These are phyloP conservation scores for Trypanosoma avium DNA, from an alignment of 208 protist genomes.

Conservation along the genomic window DNA sequence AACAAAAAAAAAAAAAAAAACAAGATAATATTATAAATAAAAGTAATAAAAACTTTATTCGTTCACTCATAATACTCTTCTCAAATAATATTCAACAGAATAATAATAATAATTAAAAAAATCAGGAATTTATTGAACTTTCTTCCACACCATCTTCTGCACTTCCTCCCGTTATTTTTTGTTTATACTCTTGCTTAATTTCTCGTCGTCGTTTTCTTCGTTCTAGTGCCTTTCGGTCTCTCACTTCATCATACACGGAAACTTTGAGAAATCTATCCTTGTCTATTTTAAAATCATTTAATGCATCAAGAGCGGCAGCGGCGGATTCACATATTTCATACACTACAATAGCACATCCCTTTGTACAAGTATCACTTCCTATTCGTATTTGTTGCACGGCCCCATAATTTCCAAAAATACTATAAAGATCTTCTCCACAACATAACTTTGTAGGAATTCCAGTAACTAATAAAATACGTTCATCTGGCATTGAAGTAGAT, in stretches of 20 bases:
- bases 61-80: neutral
- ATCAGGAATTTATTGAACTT: neutral
- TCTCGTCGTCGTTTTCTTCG: slow-evolving; percentile 76
- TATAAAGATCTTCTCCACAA: slow-evolving; percentile 76
- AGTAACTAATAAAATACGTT: slow-evolving; percentile 80
- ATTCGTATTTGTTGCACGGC: slow-evolving; percentile 81
- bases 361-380: slow-evolving; percentile 61
- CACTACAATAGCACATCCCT: slow-evolving; percentile 82
- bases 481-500: slow-evolving; percentile 58
- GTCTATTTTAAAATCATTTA: slow-evolving; percentile 71
- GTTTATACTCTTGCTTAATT: slow-evolving; percentile 76
- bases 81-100: neutral
- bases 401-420: slow-evolving; percentile 83
- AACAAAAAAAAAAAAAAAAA: neutral
- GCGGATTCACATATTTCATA: slow-evolving; percentile 87
- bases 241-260: slow-evolving; percentile 77
- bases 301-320: slow-evolving; percentile 48
- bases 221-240: slow-evolving; percentile 77
- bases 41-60: neutral
- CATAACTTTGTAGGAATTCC: slow-evolving; percentile 77
- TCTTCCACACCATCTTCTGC: slow-evolving; percentile 21
- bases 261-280: slow-evolving; percentile 72
- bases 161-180: slow-evolving; percentile 56
- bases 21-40: neutral
- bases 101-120: slow-evolving; percentile 1